Conservation (phyloP, 176 grass and related monocot species). For the Poa annua region DNA sequence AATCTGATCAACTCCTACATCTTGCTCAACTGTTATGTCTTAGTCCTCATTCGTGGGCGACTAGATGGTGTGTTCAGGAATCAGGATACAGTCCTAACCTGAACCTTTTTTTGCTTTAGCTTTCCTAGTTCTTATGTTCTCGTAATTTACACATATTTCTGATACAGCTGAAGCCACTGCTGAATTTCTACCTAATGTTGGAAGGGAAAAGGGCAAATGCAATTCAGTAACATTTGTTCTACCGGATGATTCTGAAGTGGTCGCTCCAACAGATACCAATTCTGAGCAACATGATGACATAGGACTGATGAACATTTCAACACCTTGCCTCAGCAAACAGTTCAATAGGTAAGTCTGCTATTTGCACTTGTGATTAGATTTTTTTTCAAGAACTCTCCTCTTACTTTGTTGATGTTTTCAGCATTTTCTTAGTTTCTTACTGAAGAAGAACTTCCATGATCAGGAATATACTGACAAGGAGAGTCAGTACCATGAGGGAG, state of each 20-base stretch:
- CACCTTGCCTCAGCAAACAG: constrained; percentile 20
- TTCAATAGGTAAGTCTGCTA: constrained; percentile 37
- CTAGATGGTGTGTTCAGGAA: no score
- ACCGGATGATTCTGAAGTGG: constrained; percentile 37
- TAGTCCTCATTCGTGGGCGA: no score
- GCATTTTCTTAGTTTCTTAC: constrained; percentile 33
- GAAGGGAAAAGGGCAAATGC: constrained; percentile 39
- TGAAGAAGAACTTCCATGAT: constrained; percentile 28
- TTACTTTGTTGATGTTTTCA: constrained; percentile 16
- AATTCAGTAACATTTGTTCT: constrained; percentile 65
- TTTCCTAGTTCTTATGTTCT: constrained; percentile 28
- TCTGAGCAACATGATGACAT: constrained; percentile 7
- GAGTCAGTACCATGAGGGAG: constrained; percentile 1
- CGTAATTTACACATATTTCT: constrained; percentile 26
- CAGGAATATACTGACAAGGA: constrained; percentile 25
- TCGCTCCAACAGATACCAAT: constrained; percentile 32
- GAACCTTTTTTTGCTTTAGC: neutral
- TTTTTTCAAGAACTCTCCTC: neutral
- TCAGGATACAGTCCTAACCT: no score
- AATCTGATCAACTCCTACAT: no score
- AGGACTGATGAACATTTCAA: constrained; percentile 43
- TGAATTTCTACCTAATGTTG: constrained; percentile 45
- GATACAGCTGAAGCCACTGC: constrained; percentile 38
- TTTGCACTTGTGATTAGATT: neutral
- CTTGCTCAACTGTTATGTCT: no score